Percentiles rank a stretch among this genome's conserved stretches.
Evolutionary conservation across 2,329 filamentous ascomycete species (phyloP).

Genomic region (Colletotrichum limetticola): DNA sequence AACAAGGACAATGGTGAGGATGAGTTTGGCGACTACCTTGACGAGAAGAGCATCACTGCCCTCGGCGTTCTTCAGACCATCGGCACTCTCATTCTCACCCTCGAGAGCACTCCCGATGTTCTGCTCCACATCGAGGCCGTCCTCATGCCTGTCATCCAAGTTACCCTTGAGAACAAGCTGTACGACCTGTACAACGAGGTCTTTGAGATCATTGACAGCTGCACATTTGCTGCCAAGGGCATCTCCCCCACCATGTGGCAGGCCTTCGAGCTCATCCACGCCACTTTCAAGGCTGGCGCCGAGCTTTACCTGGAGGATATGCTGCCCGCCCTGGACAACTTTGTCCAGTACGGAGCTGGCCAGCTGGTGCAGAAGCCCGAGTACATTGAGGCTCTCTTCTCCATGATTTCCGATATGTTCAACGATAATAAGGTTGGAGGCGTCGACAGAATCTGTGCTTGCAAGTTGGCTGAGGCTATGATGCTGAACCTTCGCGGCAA

Average conservation of each 20-base stretch:
- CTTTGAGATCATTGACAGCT: slow-evolving; percentile 99
- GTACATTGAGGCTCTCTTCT: slow-evolving; percentile 88
- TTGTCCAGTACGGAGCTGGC: slow-evolving; percentile 89
- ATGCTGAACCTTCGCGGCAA: slow-evolving; percentile 94
- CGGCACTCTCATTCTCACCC: slow-evolving; percentile 92
- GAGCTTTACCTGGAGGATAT: slow-evolving; percentile 99
- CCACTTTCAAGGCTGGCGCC: slow-evolving; percentile 95
- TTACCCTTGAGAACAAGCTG: slow-evolving; percentile 97
- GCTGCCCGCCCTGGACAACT: slow-evolving; percentile 97
- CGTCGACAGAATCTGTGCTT: slow-evolving; percentile 95
- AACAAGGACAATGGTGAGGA: slow-evolving; percentile 80
- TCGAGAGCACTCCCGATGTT: slow-evolving; percentile 97
- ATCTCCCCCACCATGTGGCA: slow-evolving; percentile 99
- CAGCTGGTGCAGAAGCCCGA: slow-evolving; percentile 84
- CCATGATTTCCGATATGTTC: slow-evolving; percentile 97
- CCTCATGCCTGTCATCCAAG: slow-evolving; percentile 95
- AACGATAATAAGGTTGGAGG: slow-evolving; percentile 90
- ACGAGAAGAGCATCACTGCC: slow-evolving; percentile 98
- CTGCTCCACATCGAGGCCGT: slow-evolving; percentile 94
- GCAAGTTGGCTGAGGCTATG: slow-evolving; percentile 95
- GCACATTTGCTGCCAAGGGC: slow-evolving; percentile 95
- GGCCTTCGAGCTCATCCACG: slow-evolving; percentile 95
- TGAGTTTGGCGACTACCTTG: slow-evolving; percentile 87
- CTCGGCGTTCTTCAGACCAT: slow-evolving; percentile 97
- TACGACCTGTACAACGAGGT: slow-evolving; percentile 98